A percentile compares a stretch with the other conserved stretches of the same genome.
Evolutionary conservation across 768 basidiomycete species (phyloP).

Genomic region (Phylloporus scabripes): DNA sequence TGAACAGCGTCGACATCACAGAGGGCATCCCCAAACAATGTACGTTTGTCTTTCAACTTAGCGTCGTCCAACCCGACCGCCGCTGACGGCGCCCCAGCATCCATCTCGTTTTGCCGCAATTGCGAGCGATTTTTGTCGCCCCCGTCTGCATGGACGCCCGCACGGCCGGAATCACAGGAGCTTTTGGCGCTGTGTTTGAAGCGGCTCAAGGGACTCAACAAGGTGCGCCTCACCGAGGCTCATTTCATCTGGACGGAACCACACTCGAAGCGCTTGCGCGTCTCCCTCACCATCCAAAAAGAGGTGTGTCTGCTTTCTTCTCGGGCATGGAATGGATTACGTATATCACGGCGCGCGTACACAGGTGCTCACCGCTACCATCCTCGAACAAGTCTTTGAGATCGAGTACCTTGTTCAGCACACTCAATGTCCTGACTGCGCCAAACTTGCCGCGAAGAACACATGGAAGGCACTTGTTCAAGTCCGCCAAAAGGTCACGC

Average conservation of each 20-base stretch:
- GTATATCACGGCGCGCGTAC: conserved; percentile 16
- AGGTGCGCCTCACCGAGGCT: conserved; percentile 95
- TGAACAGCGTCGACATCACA: conserved; percentile 83
- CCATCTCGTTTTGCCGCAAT: conserved; percentile 89
- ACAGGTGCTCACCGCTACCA: conserved; percentile 87
- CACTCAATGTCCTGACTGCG: conserved; percentile 92
- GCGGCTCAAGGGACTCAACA: conserved; percentile 89
- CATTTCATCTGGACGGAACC: conserved; percentile 99
- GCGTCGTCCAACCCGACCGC: not conserved
- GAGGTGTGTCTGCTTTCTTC: conserved; percentile 52
- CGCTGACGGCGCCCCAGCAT: conserved; percentile 43
- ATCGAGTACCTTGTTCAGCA: conserved; percentile 93
- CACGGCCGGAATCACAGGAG: conserved; percentile 87
- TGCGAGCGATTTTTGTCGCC: conserved; percentile 96
- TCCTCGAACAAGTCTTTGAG: conserved; percentile 96
- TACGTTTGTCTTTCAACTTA: conserved; percentile 28
- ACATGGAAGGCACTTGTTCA: conserved; percentile 98
- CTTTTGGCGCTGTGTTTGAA: conserved; percentile 91
- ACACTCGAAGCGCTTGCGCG: conserved; percentile 86
- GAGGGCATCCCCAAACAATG: conserved; percentile 97
- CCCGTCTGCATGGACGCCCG: conserved; percentile 79
- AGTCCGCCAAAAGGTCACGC: conserved; percentile 97
- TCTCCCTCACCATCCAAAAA: conserved; percentile 97
- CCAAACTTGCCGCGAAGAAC: conserved; percentile 94
- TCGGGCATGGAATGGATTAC: not conserved